Base-by-base conservation (phyloP, 371 early-diverging fungal genomes). In the Scutellospora calospora region DNA sequence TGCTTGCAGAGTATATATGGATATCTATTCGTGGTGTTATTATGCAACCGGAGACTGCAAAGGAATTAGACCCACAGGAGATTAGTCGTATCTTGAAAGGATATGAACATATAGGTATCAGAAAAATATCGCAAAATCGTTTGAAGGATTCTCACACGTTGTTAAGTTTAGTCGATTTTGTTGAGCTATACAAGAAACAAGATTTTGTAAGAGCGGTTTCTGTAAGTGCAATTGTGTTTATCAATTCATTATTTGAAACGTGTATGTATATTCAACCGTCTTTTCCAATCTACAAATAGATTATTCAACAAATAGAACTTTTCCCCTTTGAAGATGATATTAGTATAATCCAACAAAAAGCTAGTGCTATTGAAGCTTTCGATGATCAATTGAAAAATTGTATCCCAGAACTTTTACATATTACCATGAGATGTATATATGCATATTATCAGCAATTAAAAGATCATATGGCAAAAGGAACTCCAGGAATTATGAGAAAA, bases 1-100 rank as follows among this genome's bases (percentile, higher is more conserved):
- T 79, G 69, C 69, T 79, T 33, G 79, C 63, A 3, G 79, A 79
- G 54, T 79, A 69, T 41, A 79, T 79, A 41, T 79, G 69, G 66
- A 69, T 68, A 33, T 33, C 38, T 3, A 55, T 52, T 20, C 68
- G 38, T 35, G 31, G 62, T 41, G 33, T 45, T 3, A 9, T 54
- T n/a, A 16, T 63, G 33, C 60, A 55, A 22, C 52, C 52, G 1
- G 79, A 79, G 16, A 57, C 31, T 14, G 69, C 35, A 12, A 25
- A 49, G n/a, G 79, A 79, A 79, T 68, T 79, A 11, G 45, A 79
- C 33, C 79, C 79, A 22, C 31, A 51, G 31, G 60, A 68, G 20
- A 52, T 79, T 22, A 31, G 38, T 9, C 29, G 38, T 18, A 69
- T 63, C 6, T 68, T 69, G 14, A 31, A 65, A 31, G 52, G 55